Conservation (phyloP, 495 filamentous ascomycete species). For the Podospora pseudopauciseta region DNA sequence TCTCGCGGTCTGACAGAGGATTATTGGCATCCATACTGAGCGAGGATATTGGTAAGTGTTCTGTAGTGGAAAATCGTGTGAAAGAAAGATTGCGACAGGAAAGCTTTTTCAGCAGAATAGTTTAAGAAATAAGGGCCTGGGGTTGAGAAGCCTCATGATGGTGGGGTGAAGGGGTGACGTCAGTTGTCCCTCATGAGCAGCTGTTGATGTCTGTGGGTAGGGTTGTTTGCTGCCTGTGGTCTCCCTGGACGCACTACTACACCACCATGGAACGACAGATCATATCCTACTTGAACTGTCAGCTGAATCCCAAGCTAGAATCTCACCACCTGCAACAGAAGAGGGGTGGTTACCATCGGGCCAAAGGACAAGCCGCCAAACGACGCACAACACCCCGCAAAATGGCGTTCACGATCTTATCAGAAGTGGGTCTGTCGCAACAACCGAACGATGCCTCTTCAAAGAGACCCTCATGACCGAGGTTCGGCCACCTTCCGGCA, state of each 20-base stretch:
- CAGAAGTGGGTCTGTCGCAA: not conserved
- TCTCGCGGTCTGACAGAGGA: constrained; percentile 31
- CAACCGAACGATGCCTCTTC: not conserved
- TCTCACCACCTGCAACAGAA: not conserved
- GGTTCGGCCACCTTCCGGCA: not conserved
- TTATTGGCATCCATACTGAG: constrained; percentile 29
- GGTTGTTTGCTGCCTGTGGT: not conserved
- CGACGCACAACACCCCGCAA: not conserved
- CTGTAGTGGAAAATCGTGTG: too few species aligned
- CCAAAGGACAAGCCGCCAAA: not conserved
- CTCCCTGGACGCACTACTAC: not conserved
- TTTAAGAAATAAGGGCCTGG: not conserved
- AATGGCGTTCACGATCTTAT: not conserved
- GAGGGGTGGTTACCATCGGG: not conserved
- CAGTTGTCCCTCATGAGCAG: not conserved
- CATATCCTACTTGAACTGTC: not conserved
- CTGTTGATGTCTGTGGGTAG: not conserved
- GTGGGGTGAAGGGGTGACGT: not conserved
- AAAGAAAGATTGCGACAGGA: too few species aligned
- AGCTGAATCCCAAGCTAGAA: not conserved
- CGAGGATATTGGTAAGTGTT: too few species aligned
- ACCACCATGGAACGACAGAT: not conserved
- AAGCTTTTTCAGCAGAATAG: too few species aligned
- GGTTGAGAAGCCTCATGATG: not conserved
- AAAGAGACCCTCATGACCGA: not conserved